A percentile compares a stretch with the other conserved stretches of the same genome.
Conservation (phyloP, 805 yeast genomes). For the Tetrapisispora fleetii region DNA sequence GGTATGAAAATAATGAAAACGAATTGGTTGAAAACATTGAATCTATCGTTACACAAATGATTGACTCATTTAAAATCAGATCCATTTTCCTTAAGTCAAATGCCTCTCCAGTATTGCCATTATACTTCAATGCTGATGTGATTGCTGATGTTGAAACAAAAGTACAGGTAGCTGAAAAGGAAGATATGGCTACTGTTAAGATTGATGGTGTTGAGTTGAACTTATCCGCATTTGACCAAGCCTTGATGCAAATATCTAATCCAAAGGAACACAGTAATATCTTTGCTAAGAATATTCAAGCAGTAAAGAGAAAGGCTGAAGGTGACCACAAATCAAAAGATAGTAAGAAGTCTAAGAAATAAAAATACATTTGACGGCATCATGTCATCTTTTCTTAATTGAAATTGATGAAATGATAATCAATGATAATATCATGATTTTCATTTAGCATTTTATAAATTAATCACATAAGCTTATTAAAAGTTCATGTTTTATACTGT, state of each 20-base stretch:
- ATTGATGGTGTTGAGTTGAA: slow-evolving; percentile 35
- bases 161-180: slow-evolving; percentile 15
- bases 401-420: background rate
- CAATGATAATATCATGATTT: background rate
- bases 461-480: background rate
- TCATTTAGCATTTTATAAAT: slow-evolving; percentile 2
- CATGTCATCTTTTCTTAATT: background rate
- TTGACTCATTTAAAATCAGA: slow-evolving; percentile 37
- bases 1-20: slow-evolving; percentile 30
- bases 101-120: slow-evolving; percentile 75
- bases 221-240: slow-evolving; percentile 57
- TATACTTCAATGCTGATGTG: slow-evolving; percentile 53
- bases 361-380: background rate
- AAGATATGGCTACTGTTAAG: slow-evolving; percentile 15
- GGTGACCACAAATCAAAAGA: slow-evolving; percentile 1
- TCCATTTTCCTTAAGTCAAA: slow-evolving; percentile 56
- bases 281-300: slow-evolving; percentile 46
- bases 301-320: slow-evolving; percentile 26
- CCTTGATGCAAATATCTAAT: slow-evolving; percentile 74
- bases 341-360: slow-evolving; percentile 19
- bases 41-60: slow-evolving; percentile 42
- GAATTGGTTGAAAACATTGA: slow-evolving; percentile 52
- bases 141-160: slow-evolving; percentile 31
- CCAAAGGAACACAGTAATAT: slow-evolving; percentile 56
- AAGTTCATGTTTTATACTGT: background rate